Base-by-base conservation (phyloP, 768 basidiomycete genomes). In the Leccinum rimulosum region DNA sequence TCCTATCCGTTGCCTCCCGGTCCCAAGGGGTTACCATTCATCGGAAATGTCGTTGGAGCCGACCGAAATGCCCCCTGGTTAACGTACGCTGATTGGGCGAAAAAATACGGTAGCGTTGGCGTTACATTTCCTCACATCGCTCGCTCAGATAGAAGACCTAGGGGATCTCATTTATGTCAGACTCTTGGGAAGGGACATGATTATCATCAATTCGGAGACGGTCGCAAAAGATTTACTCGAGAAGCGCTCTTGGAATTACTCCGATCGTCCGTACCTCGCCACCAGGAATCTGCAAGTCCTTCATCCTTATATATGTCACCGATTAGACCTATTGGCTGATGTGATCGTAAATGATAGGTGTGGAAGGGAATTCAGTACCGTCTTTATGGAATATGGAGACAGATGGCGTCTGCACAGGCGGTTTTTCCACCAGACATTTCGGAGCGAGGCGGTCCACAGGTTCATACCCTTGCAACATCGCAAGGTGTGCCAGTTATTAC, bases 141-240 rank as follows among this genome's bases (percentile, higher is more conserved):
- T 11, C 40, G 35, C 59, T 60, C 50, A 65, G 40, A 8, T 28
- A 33, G 7, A 7, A 25, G 36, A 38, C 27, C 25, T 52, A 80
- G 77, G 80, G 1, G 70, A 79, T n/a, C 65, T 86, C 12, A 75
- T 86, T 30, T 80, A 80, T 25, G 79, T 80, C 58, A 75, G 73
- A 33, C 66, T 77, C 27, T 75, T 80, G 60, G 82, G 80, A 58
- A 73, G 70, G n/a, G 72, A 70, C 22, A 71, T 78, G 14, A 70
- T 85, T 50, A 68, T 84, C 58, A 66, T 85, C 22, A 84, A 81
- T 68, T 76, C 76, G 17, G 71, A 72, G 38, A 73, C 73, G 54
- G 71, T 75, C 10, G 79, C 75, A 2, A 64, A 71, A 30, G 81
- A 82, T 50, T 72, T 85, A 12, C 73, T 85, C 36, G 81, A 82